Base-by-base conservation (phyloP, 108 stramenopile species). In the Skeletonema potamos region DNA sequence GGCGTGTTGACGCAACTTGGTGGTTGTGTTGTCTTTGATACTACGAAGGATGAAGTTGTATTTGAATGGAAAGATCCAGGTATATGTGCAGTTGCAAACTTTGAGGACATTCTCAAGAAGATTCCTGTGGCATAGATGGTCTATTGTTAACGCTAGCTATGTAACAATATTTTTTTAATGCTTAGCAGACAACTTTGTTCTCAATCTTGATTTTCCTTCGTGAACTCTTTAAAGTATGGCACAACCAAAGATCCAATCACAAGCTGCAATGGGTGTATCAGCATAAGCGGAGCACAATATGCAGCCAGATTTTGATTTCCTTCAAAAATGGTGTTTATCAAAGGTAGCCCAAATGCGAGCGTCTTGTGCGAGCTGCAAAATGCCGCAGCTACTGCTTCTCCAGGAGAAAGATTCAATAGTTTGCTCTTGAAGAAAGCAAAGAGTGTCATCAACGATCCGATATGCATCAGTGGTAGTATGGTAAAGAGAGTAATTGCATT, bases 291-390 rank as follows among this genome's bases (percentile, higher is more conserved):
- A 9, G 96, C 92, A 68, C 90, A 89, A 62, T 86, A 93, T 24
- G 87, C 65, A 9, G 93, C 95, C 26, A 97, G 74, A 54, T 92
- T 84, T 27, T 86, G 76, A 71, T 84, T 89, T 11, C 94, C 95
- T 76, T 89, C 88, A 65, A 96, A 97, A 10, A 97, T 83, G 0
- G 95, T 96, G 61, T 94, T 90, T 26, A 97, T 84, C 57, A 97
- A 66, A 3, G 96, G 94, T 0, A 96, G 81, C 1, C 96, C 96
- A 84, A 97, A 95, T 1, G 94, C 96, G 10, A 97, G 74, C 0
- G 96, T 97, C 62, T 97, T 97, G 62, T 97, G 96, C 24, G 90
- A 82, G 12, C 85, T 72, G 62, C 89, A 91, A 74, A 93, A 95
- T 55, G 91, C 82, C 27, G 87, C 89, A 24, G 95, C 94, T 1